Conservation (phyloP, 768 basidiomycete genomes). For the Termitomyces sp. region DNA sequence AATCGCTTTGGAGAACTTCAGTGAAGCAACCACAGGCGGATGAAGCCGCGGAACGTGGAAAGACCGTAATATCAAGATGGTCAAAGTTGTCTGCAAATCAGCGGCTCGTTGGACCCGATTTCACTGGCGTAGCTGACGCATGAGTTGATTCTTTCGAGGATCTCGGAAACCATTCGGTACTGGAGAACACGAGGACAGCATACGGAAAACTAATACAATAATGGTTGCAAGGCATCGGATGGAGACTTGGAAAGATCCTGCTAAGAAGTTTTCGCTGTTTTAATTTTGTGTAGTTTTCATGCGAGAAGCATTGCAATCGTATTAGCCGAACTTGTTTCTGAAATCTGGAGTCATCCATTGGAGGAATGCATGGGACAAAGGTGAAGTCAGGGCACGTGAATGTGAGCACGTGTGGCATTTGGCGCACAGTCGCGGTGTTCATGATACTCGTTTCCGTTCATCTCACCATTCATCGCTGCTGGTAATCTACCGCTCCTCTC, state of each 20-base stretch:
- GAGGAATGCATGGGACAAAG: not conserved
- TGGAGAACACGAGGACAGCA: not conserved
- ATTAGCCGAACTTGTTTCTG: not conserved
- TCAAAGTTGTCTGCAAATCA: not conserved
- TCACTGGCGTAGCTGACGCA: no score
- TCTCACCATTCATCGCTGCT: slow-evolving; percentile 8
- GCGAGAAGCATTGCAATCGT: no score
- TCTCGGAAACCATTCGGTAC: not conserved
- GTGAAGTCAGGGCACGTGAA: not conserved
- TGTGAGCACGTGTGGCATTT: not conserved
- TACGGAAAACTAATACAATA: slow-evolving; percentile 5
- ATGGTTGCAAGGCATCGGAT: slow-evolving; percentile 7
- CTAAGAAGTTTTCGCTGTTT: slow-evolving; percentile 4
- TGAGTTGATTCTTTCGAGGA: no score
- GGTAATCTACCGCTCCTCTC: not conserved
- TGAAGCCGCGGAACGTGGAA: not conserved
- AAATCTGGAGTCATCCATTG: not conserved
- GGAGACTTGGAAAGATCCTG: slow-evolving; percentile 4
- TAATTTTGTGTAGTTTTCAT: not conserved
- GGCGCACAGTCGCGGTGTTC: not conserved
- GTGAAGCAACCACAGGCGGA: not conserved
- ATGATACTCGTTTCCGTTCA: not conserved
- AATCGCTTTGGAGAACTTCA: not conserved
- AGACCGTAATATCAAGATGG: slow-evolving; percentile 1
- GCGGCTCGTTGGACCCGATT: slow-evolving; percentile 6